Evolutionary conservation across 73 alveolate genomes (phyloP), one percentile per base, ranked within the genome.

Genomic region (Tetrahymena elliotti): DNA sequence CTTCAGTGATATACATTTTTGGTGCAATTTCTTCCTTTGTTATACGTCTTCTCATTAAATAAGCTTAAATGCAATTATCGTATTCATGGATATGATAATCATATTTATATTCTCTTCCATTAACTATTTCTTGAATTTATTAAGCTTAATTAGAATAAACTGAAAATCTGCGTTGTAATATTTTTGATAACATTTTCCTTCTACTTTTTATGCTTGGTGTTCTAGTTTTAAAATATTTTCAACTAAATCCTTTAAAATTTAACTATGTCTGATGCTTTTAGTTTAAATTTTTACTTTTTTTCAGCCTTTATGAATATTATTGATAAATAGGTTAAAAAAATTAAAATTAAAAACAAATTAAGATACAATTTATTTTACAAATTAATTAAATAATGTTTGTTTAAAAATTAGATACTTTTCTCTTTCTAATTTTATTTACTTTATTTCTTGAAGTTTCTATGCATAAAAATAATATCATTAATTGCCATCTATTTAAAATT

Each of bases 111-210:
- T 94, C 93, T 53, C 93, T 94, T 53, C 95, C 37, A 94, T 93
- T 94, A 36, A 93, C 41, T 15, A 93, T 92, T 34, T 68, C 83
- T 36, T 83, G 83, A 3, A 94, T 93, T 38, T 68, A 84, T 84
- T 84, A n/a, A 41, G 93, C 95, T 88, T 94, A 88, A 88, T 94
- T 94, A 33, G 96, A 94, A 93, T 94, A 94, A 38, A 94, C 93
- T 33, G 96, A 84, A 84, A 94, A 94, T 92, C 96, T 84, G 24
- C 93, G 53, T 31, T 47, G 35, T 40, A 94, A 88, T 84, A 84
- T 84, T 88, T 93, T 94, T 27, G 88, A 68, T 68, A 68, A 68
- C 88, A 68, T 68, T 31, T 18, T 31, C 33, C 38, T 24, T 68
- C 33, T 24, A 68, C n/a, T 6, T 2, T 68, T 16, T 24, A 68